These are phyloP conservation scores for Starmerella roubikii DNA, from an alignment of 805 yeast genomes.

Conservation along the genomic window DNA sequence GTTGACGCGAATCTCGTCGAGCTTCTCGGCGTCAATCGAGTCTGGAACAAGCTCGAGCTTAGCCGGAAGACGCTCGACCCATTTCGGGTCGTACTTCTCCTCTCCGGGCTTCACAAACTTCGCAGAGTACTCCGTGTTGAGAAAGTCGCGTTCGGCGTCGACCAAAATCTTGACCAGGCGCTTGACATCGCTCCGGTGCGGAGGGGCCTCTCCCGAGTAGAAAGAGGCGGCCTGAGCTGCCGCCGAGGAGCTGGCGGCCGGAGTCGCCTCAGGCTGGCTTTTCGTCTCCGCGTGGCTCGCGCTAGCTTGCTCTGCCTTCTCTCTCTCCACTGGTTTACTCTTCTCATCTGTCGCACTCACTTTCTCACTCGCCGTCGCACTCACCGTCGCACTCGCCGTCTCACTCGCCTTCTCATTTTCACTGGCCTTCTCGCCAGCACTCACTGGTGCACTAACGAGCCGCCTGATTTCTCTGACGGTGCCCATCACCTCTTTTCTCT, in stretches of 20 bases:
- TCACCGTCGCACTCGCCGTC: not conserved
- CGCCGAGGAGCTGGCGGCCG: too few relatives aligned
- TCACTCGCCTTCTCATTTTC: not conserved
- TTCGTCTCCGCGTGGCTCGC: not conserved
- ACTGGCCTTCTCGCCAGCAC: conserved; percentile 24
- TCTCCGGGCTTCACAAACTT: conserved; percentile 18
- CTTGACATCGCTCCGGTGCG: conserved; percentile 19
- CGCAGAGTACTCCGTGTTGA: conserved; percentile 19
- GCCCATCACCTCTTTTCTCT: conserved; percentile 23
- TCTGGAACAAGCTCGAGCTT: conserved; percentile 35
- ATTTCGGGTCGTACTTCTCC: conserved; percentile 36
- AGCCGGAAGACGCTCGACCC: conserved; percentile 36
- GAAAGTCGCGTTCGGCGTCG: conserved; percentile 16
- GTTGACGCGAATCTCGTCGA: conserved; percentile 31
- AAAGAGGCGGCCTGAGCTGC: not conserved
- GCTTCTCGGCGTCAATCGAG: conserved; percentile 22
- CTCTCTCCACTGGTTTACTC: too few relatives aligned
- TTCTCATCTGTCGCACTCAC: not conserved
- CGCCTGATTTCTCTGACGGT: conserved; percentile 29
- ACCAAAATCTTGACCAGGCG: conserved; percentile 23
- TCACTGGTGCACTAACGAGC: too few relatives aligned
- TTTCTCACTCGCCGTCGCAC: not conserved
- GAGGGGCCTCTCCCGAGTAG: conserved; percentile 1
- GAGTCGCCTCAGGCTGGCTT: not conserved
- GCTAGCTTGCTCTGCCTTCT: not conserved